phyloP scores from a whole-genome alignment of 257 asterid species.

The Solanum phureja region DNA sequence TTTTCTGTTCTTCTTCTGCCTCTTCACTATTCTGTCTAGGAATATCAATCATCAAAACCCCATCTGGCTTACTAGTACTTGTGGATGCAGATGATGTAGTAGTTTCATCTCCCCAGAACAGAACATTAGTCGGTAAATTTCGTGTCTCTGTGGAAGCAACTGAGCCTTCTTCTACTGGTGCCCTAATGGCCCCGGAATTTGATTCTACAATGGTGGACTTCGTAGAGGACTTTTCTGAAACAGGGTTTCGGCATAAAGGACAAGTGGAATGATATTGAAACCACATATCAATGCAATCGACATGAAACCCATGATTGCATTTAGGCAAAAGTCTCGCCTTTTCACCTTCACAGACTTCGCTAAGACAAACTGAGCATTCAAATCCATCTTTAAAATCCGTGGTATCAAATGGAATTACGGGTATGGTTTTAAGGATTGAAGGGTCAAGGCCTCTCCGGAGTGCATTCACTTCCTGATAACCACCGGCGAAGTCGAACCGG shows the following conservation, averaged over 20 bases:
- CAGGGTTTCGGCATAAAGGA: conserved; percentile 71
- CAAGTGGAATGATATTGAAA: conserved; percentile 86
- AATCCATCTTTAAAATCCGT: conserved; percentile 43
- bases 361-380: conserved; percentile 80
- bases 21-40: conserved; percentile 35
- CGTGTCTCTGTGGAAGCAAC: conserved; percentile 21
- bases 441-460: conserved; percentile 55
- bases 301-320: conserved; percentile 86
- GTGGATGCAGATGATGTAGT: conserved; percentile 16
- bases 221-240: conserved; percentile 10
- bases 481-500: conserved; percentile 52
- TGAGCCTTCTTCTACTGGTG: conserved; percentile 19
- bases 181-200: not conserved
- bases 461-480: conserved; percentile 30
- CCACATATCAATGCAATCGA: conserved; percentile 95
- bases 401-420: conserved; percentile 32
- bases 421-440: conserved; percentile 46
- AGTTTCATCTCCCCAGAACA: conserved; percentile 75
- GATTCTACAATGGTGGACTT: not conserved
- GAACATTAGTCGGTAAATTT: conserved; percentile 64
- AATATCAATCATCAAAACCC: conserved; percentile 39
- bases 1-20: conserved; percentile 65
- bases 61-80: conserved; percentile 15
- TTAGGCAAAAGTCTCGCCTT: conserved; percentile 62
- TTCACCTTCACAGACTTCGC: conserved; percentile 56